Evolutionary conservation across 345 rosid genomes (phyloP).

Genomic region (Garcia nutans): DNA sequence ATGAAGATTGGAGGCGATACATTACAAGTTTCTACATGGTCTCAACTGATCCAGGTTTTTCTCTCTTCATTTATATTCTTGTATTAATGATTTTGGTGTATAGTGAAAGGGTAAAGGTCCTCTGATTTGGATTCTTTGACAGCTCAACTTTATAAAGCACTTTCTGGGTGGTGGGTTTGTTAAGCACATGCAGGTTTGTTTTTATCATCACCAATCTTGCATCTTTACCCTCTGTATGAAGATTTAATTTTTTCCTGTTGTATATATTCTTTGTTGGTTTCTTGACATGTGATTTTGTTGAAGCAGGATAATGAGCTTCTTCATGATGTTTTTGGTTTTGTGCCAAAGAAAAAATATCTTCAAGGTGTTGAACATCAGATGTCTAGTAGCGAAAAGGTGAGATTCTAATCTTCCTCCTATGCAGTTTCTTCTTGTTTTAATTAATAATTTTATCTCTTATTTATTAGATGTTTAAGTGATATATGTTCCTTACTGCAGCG

Average conservation of each 20-base stretch:
- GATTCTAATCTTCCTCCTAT: background rate
- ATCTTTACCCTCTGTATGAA: background rate
- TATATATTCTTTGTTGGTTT: background rate
- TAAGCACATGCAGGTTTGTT: slow-evolving; percentile 89
- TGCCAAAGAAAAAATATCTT: slow-evolving; percentile 55
- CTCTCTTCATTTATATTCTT: background rate
- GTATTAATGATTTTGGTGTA: background rate
- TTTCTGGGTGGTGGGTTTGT: slow-evolving; percentile 91
- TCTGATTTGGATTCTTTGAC: slow-evolving; percentile 20
- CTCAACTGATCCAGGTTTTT: slow-evolving; percentile 64
- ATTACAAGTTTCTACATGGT: slow-evolving; percentile 66
- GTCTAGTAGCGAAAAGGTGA: slow-evolving; percentile 65
- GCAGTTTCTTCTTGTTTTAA: background rate
- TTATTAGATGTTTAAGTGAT: background rate
- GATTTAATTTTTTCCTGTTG: background rate
- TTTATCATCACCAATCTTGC: background rate
- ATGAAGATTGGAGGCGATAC: slow-evolving; percentile 72
- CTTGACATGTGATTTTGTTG: slow-evolving; percentile 4
- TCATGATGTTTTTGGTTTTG: slow-evolving; percentile 67
- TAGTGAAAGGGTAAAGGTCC: background rate
- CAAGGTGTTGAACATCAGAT: slow-evolving; percentile 39
- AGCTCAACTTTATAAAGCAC: slow-evolving; percentile 80
- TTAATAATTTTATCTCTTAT: background rate
- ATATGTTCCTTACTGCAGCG: slow-evolving; percentile 45
- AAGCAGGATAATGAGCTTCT: slow-evolving; percentile 84